Evolutionary conservation across 805 yeast species (phyloP), one percentile per base, ranked within the genome.

Genomic region (Debaryomyces tyrocola): DNA sequence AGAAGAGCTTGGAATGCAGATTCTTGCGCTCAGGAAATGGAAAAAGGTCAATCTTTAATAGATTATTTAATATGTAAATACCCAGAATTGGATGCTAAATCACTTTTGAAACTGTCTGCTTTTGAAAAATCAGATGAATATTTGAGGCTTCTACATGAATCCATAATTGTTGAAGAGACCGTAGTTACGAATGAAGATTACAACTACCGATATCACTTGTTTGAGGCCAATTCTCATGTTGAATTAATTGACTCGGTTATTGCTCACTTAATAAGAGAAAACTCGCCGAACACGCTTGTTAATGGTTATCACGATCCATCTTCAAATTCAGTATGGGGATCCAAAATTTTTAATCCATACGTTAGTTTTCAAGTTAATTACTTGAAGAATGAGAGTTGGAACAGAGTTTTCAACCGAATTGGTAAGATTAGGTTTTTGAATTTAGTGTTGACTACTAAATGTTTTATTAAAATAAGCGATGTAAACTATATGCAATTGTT

Each of bases 331-430:
- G 47, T 43, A 3, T 51, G 67, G 37, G 67, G 66, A 38, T 63
- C 74, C 31, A 51, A 54, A 1, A 59, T 66, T 5, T 57, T 64
- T 6, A 79, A 74, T 47, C 60, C 65, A 1, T 49, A 46, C 20
- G 56, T 57, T 2, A 63, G 58, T 49, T 62, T 73, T n/a, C 62
- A 63, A 20, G 69, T 70, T 2, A 63, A 69, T 14, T 44, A 59
- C 1, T 50, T 85, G 15, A 81, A 80, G 47, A 57, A 68, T 4
- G 53, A 64, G 3, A 50, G 58, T 2, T 83, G 87, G 82, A 69
- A 69, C 27, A 50, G 56, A 2, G 37, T 82, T 0, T 77, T 66
- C 46, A 48, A 46, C 2, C 27, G 62, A 1, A 50, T 81, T 1
- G 85, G 84, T 0, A 56, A 61, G 6, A 46, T 47, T 1, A 45